Evolutionary conservation across 257 asterid species (phyloP), one percentile per base, ranked within the genome.

Genomic region (Nicotiana undulata): DNA sequence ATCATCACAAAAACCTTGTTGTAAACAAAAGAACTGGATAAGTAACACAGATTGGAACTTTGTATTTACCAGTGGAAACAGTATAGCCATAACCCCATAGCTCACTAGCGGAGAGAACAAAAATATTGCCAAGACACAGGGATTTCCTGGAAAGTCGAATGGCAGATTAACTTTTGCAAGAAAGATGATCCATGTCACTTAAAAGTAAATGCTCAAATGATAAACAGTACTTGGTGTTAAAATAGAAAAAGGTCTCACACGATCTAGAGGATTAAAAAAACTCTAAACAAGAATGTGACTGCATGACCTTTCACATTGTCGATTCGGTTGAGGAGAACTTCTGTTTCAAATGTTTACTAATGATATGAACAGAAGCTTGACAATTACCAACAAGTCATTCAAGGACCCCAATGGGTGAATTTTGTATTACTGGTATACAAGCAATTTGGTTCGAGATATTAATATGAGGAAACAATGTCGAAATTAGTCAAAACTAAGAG

Each of bases 31-130:
- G 55, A 82, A 29, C 16, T 46, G 15, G 60, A 13, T 59, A 72
- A 49, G 78, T 46, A 46, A 49, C 40, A 70, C 65, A 26, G 55
- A 24, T 77, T 40, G 79, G 52, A 28, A 24, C 20, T 24, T 40
- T 34, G 63, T 37, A 84, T 89, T 74, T 92, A 95, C 99, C 88
- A 95, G 83, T 29, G 99, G 98, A 87, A 86, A 95, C 7, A 95
- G 89, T 76, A 90, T 79, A 61, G 98, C 97, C 99, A 95, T 91
- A 81, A 92, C 94, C 79, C 99, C 99, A 77, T 91, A 93, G 92
- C 99, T 93, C 79, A 95, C 97, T 16, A 93, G 93, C 59, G 99
- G 97, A 84, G 98, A 91, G 90, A 24, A 89, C 80, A 93, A 87
- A 88, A 87, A 91, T 59, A 79, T 89, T 18, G 97, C 91, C 85